Percentiles rank a stretch among this genome's conserved stretches.
phyloP scores from a whole-genome alignment of 1,139 yeast genomes.

The Saccharomyces hybrid region DNA sequence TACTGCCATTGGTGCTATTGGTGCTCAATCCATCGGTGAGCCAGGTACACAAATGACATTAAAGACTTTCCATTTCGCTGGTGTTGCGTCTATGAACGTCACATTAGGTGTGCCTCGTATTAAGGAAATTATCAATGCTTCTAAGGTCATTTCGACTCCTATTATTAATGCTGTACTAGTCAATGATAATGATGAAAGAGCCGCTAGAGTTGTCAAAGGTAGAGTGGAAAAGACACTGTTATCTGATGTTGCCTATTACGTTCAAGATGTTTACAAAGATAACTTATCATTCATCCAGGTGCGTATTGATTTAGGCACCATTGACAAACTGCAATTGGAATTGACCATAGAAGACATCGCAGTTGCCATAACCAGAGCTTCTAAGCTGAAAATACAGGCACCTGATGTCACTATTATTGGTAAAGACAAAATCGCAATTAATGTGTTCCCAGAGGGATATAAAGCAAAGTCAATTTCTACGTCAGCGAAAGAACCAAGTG shows the following conservation, averaged over 20 bases:
- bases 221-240: constrained; percentile 88
- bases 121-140: constrained; percentile 95
- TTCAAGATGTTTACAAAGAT: constrained; percentile 89
- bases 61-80: constrained; percentile 98
- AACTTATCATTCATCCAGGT: constrained; percentile 73
- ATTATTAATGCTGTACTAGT: constrained; percentile 92
- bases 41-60: constrained; percentile 99
- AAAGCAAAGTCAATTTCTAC: constrained; percentile 37
- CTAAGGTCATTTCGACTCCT: constrained; percentile 92
- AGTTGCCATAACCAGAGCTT: constrained; percentile 71
- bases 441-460: constrained; percentile 53
- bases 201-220: constrained; percentile 97
- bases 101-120: constrained; percentile 99
- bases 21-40: constrained; percentile 98
- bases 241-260: constrained; percentile 77
- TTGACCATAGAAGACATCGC: constrained; percentile 81
- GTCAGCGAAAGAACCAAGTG: constrained; percentile 39
- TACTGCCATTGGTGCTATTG: constrained; percentile 98
- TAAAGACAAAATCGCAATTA: constrained; percentile 64
- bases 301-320: constrained; percentile 74
- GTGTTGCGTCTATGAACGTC: constrained; percentile 98
- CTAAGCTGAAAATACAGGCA: constrained; percentile 75
- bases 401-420: constrained; percentile 68
- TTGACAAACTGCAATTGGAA: constrained; percentile 86
- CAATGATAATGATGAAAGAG: constrained; percentile 90